These are phyloP conservation scores for Pichia insulana DNA, from an alignment of 805 yeast genomes.

Conservation along the genomic window DNA sequence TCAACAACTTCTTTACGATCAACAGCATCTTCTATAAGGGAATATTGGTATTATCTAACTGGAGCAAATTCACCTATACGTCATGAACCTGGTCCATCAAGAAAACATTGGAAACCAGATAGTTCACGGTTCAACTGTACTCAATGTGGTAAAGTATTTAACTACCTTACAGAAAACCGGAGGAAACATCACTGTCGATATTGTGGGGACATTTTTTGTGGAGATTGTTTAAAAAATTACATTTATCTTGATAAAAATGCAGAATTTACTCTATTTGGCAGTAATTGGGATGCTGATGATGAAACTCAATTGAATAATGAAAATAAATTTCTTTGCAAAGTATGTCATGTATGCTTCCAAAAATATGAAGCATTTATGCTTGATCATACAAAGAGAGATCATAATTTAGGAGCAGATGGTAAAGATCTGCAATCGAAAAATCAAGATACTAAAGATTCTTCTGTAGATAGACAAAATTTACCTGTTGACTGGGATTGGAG, in stretches of 20 bases:
- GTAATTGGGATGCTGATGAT: constrained; percentile 13
- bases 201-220: constrained; percentile 35
- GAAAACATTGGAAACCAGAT: constrained; percentile 71
- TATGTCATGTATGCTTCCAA: constrained; percentile 27
- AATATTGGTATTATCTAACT: constrained; percentile 21
- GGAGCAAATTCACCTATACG: constrained; percentile 7
- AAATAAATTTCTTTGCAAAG: constrained; percentile 28
- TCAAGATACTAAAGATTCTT: constrained; percentile 15
- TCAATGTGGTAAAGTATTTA: constrained; percentile 59
- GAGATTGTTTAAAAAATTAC: constrained; percentile 29
- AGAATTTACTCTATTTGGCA: constrained; percentile 28
- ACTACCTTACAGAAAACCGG: constrained; percentile 61
- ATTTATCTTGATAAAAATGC: constrained; percentile 30
- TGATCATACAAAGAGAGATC: constrained; percentile 23
- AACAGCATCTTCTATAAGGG: constrained; percentile 17
- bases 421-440: constrained; percentile 10
- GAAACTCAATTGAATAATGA: constrained; percentile 7
- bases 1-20: constrained; percentile 22
- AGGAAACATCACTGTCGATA: constrained; percentile 34
- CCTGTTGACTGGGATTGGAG: constrained; percentile 36
- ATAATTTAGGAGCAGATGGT: constrained; percentile 18
- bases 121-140: constrained; percentile 54
- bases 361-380: constrained; percentile 28
- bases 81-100: constrained; percentile 36
- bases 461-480: constrained; percentile 11